A percentile compares a stretch with the other conserved stretches of the same genome.
Conservation (phyloP, 2,329 filamentous ascomycete species). For the Penicillium paneum region DNA sequence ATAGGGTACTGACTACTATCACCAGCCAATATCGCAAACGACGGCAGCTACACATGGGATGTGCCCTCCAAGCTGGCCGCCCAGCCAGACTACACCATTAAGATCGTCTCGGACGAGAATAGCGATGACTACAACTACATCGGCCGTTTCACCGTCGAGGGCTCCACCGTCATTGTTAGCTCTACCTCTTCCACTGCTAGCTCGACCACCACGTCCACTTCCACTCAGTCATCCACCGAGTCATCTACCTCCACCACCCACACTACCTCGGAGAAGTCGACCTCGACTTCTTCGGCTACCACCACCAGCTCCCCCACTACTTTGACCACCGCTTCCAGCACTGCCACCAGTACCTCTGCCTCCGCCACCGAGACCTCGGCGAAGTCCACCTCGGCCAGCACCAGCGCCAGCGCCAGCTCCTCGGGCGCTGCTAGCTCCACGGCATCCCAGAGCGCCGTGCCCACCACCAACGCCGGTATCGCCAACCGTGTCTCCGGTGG, state of each 20-base stretch:
- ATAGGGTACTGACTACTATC: neutral
- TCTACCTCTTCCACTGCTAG: conserved; percentile 34
- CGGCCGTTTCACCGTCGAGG: conserved; percentile 50
- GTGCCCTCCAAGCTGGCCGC: conserved; percentile 42
- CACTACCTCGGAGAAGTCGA: conserved; percentile 17
- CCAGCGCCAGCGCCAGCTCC: conserved; percentile 10
- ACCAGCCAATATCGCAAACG: conserved; percentile 49
- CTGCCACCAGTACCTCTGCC: conserved; percentile 15
- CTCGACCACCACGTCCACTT: conserved; percentile 23
- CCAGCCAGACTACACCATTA: conserved; percentile 51
- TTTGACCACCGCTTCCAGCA: conserved; percentile 20
- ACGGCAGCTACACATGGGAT: conserved; percentile 49
- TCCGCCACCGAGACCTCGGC: conserved; percentile 20
- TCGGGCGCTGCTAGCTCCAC: neutral
- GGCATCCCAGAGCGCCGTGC: conserved; percentile 20
- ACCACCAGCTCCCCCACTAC: conserved; percentile 19
- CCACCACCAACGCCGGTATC: conserved; percentile 32
- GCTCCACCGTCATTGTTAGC: conserved; percentile 37
- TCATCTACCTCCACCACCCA: conserved; percentile 20
- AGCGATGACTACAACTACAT: conserved; percentile 50
- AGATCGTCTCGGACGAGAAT: conserved; percentile 51
- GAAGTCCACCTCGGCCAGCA: conserved; percentile 8
- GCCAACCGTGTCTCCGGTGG: conserved; percentile 35
- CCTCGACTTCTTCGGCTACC: conserved; percentile 15
- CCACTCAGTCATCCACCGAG: conserved; percentile 17